Conservation (phyloP, 805 yeast species). For the Kodamaea neixiangensis region DNA sequence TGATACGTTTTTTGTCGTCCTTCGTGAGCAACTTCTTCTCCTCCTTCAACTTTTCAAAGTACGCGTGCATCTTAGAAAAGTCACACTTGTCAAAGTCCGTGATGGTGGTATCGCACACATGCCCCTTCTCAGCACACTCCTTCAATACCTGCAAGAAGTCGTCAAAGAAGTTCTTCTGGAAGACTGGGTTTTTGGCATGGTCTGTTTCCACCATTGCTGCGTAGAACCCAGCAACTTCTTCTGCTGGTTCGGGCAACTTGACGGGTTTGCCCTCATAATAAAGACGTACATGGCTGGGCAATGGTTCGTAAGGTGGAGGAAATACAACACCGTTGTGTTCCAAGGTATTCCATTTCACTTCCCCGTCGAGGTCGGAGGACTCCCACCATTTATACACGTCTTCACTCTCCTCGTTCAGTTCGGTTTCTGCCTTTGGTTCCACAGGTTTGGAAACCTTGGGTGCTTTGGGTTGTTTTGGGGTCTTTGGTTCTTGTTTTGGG, state of each 20-base stretch:
- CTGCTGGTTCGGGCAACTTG: constrained; percentile 75
- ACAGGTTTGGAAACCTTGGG: constrained; percentile 12
- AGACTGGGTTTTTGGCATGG: constrained; percentile 83
- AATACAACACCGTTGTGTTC: constrained; percentile 90
- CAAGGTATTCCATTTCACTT: constrained; percentile 81
- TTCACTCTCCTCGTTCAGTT: constrained; percentile 3
- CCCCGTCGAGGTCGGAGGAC: constrained; percentile 76
- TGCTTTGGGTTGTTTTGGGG: constrained; percentile 5
- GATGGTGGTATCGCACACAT: constrained; percentile 38
- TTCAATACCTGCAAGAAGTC: constrained; percentile 73
- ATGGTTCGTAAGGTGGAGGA: constrained; percentile 88
- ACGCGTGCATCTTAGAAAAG: constrained; percentile 69
- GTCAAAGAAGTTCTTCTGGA: constrained; percentile 81
- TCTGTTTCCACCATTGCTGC: constrained; percentile 88
- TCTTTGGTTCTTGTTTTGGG: not conserved
- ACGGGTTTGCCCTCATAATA: constrained; percentile 79
- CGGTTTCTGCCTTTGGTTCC: constrained; percentile 8
- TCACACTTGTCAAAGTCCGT: constrained; percentile 69
- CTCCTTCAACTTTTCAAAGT: constrained; percentile 69
- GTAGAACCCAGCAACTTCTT: constrained; percentile 94
- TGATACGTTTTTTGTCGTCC: constrained; percentile 74
- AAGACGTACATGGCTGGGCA: constrained; percentile 75
- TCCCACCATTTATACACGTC: constrained; percentile 61
- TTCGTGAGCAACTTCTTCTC: constrained; percentile 68
- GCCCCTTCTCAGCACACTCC: constrained; percentile 58